Conservation (phyloP, 345 rosid genomes). For the Populus simonii region DNA sequence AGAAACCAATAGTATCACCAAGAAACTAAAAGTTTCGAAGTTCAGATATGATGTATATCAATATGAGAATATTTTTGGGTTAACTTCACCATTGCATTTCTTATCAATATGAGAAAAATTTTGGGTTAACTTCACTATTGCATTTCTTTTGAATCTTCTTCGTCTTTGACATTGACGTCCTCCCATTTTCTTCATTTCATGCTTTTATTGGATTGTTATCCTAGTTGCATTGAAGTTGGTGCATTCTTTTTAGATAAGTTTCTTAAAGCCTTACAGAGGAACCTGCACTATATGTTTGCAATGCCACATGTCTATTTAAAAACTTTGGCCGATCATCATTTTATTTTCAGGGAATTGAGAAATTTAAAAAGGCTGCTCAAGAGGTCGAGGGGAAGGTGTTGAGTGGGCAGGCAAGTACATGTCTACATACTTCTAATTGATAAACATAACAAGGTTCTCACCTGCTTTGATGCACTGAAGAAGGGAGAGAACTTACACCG, state of each 20-base stretch:
- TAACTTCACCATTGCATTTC: neutral
- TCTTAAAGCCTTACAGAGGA: neutral
- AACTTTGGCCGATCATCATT: conserved; percentile 11
- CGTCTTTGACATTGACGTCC: neutral
- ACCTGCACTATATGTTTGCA: neutral
- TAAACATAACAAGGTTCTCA: neutral
- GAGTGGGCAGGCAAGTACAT: conserved; percentile 65
- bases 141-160: neutral
- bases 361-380: conserved; percentile 83
- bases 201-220: neutral
- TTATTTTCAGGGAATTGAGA: conserved; percentile 78
- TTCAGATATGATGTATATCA: neutral
- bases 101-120: neutral
- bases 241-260: neutral
- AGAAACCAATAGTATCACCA: neutral
- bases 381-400: conserved; percentile 68
- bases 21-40: neutral
- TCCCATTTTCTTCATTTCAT: neutral
- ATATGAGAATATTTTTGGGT: neutral
- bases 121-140: neutral
- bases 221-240: neutral
- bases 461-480: neutral
- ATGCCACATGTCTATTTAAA: neutral
- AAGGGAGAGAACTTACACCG: neutral
- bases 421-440: neutral